Conservation (phyloP, 257 asterid species). For the Solanum sejunctum region DNA sequence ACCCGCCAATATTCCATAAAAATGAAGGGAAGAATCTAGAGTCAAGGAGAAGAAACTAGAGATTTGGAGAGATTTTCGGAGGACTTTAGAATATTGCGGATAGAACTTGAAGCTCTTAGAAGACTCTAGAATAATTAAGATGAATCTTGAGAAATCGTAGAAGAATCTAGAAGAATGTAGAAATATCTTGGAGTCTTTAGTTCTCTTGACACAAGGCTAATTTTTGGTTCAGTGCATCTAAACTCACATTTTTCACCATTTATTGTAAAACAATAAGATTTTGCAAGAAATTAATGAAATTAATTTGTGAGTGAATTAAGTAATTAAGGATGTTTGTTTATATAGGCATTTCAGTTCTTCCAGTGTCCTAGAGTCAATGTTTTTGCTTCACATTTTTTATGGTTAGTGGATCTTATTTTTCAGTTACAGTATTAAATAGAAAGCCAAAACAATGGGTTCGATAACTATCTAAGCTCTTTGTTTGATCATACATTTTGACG, state of each 20-base stretch:
- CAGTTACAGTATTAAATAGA: neutral
- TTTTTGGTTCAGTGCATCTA: slow-evolving; percentile 52
- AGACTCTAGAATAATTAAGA: no score
- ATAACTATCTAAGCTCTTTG: neutral
- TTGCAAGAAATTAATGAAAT: neutral
- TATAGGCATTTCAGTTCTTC: neutral
- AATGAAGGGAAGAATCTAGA: no score
- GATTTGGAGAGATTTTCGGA: no score
- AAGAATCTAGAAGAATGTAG: no score
- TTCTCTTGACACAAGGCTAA: slow-evolving; percentile 12
- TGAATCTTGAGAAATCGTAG: no score
- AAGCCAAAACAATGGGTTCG: neutral
- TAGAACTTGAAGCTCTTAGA: no score
- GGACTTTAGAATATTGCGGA: no score
- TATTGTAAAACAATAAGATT: neutral
- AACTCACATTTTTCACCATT: slow-evolving; percentile 21
- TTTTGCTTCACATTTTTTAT: neutral
- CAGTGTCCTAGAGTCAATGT: neutral
- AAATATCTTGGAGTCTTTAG: no score
- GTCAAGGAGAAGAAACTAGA: no score
- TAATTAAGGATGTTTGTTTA: neutral
- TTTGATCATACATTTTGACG: neutral
- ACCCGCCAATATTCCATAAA: no score
- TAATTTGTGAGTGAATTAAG: neutral
- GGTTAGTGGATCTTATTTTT: neutral